phyloP scores from a whole-genome alignment of 2,329 filamentous ascomycete species.

The Thyridium curvatum region DNA sequence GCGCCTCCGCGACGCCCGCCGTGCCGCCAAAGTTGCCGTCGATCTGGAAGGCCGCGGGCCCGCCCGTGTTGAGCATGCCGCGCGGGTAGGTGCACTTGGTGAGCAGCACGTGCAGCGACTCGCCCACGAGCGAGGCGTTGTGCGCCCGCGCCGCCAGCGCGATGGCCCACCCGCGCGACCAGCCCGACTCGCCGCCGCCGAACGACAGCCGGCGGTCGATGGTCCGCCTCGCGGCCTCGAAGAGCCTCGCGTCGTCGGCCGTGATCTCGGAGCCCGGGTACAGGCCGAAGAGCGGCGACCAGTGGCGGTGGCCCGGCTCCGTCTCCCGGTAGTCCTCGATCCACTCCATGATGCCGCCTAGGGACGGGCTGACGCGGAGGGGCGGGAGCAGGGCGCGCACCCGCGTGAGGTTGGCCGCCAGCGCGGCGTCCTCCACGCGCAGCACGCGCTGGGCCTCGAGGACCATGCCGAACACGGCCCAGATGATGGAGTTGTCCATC shows the following conservation, averaged over 20 bases:
- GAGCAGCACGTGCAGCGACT: conserved; percentile 21
- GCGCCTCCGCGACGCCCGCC: conserved; percentile 36
- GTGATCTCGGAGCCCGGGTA: conserved; percentile 29
- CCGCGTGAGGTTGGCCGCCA: background rate
- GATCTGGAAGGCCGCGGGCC: conserved; percentile 38
- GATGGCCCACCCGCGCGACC: conserved; percentile 36
- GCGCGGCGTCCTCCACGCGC: background rate
- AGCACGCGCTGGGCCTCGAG: conserved; percentile 1
- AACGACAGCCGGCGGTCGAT: conserved; percentile 3
- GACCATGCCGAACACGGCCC: conserved; percentile 1
- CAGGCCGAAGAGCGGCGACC: conserved; percentile 32
- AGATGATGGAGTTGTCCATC: conserved; percentile 6
- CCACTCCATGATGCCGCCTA: conserved; percentile 5
- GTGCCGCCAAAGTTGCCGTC: conserved; percentile 42
- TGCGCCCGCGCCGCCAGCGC: conserved; percentile 32
- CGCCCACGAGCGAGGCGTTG: conserved; percentile 23
- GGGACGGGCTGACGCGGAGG: background rate
- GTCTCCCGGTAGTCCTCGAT: conserved; percentile 15
- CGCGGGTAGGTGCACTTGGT: background rate
- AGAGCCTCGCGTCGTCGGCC: background rate
- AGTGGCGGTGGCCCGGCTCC: conserved; percentile 33
- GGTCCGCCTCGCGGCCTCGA: conserved; percentile 3
- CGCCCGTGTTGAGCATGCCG: conserved; percentile 16
- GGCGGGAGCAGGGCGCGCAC: conserved; percentile 1
- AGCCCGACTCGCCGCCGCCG: conserved; percentile 31